Base-by-base conservation (phyloP, 139 green algal species). In the Chlorella sp. region DNA sequence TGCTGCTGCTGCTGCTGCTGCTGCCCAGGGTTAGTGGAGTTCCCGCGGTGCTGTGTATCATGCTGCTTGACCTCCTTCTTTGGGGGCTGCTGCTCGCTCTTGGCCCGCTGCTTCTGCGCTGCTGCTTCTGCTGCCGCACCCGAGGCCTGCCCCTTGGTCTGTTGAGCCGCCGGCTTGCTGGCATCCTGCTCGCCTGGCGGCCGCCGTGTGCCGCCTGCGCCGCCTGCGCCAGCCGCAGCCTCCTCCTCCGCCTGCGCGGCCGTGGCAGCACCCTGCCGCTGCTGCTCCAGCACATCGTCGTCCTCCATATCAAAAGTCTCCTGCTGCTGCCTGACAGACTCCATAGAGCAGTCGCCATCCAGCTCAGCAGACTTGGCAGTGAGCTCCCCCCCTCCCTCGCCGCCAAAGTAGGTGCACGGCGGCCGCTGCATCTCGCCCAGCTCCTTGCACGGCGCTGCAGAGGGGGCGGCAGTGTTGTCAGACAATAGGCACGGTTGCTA, bases 391-490 rank as follows among this genome's bases (percentile, higher is more conserved):
- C 37, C 5, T 7, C 76, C 84, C n/a, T 80, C 85, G 5, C 21
- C 1, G 21, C 15, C 81, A 79, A 93, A 89, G 24, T 60, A 42
- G 36, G 87, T 86, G 66, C 90, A 93, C 36, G 90, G 87, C 21
- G 90, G 90, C 0, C 87, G 86, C 81, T 93, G 68, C 83, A 73
- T 73, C 36, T 86, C 78, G 34, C 93, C 93, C 21, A 95, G 90
- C 19, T 89, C 48, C 57, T 92, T 90, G 76, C 93, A 95, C 9
- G 86, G 73, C 2, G 93, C 93, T 88, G 84, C 84, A 88, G 68
- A 22, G 3, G 5, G 32, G 32, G 32, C 76, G 36, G 32, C 36
- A 88, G 5, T 37, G 3, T 15, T 18, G 24, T 77, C 26, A 64
- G 79, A 4, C 3, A 84, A 1, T n/a, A 60, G 36, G 57, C 18